Percentiles rank a stretch among this genome's conserved stretches.
These are phyloP conservation scores for Luffa aegyptiaca DNA, from an alignment of 306 rosid genomes.

Conservation along the genomic window DNA sequence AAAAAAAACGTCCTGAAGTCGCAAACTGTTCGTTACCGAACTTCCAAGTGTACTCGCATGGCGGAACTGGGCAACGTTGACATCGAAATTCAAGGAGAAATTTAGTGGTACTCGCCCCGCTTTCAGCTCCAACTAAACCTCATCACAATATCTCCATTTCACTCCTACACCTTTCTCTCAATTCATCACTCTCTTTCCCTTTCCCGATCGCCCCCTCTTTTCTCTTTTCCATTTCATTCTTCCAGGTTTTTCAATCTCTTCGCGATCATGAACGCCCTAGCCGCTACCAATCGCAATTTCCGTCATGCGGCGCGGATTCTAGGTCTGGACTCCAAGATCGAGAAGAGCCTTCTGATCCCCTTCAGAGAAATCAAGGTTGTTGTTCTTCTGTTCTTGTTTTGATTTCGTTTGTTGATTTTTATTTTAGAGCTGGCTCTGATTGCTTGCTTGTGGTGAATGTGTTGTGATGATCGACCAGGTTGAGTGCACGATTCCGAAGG, in stretches of 20 bases:
- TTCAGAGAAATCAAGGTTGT: constrained; percentile 67
- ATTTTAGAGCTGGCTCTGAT: constrained; percentile 1
- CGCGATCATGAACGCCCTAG: constrained; percentile 52
- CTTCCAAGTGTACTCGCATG: neutral
- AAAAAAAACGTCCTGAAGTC: too few species aligned
- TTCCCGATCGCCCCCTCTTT: neutral
- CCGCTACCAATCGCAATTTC: constrained; percentile 58
- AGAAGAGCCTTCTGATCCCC: constrained; percentile 50
- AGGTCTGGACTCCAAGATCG: constrained; percentile 51
- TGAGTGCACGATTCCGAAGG: constrained; percentile 68
- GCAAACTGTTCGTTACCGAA: neutral
- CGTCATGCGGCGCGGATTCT: constrained; percentile 38
- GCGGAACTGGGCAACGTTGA: neutral
- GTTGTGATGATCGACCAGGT: constrained; percentile 23
- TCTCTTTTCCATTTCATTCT: neutral
- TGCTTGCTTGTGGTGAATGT: neutral
- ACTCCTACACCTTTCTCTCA: neutral
- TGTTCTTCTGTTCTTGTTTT: neutral
- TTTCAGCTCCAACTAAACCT: neutral
- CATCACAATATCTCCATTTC: neutral
- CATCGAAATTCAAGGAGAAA: neutral
- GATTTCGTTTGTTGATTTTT: neutral
- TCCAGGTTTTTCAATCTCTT: neutral
- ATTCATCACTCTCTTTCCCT: neutral
- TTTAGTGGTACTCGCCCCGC: neutral